phyloP scores from a whole-genome alignment of 768 basidiomycete species.

The Phallus indusiatus region DNA sequence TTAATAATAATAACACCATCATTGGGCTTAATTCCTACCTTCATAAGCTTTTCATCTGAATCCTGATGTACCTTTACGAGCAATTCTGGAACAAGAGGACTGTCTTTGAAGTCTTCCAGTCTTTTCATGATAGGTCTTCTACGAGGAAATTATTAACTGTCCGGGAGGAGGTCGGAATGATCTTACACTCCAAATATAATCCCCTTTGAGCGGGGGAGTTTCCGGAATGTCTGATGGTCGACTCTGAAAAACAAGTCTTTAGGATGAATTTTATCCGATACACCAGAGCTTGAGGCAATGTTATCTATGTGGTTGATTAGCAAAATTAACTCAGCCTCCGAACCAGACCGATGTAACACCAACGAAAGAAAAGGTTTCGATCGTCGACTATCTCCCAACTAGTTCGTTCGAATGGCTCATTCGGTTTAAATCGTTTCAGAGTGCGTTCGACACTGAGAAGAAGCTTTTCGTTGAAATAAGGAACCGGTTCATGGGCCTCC shows the following conservation, averaged over 20 bases:
- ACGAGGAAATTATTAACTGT: neutral
- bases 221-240: slow-evolving; percentile 29
- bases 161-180: too few relatives aligned
- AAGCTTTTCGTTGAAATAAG: slow-evolving; percentile 28
- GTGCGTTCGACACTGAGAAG: slow-evolving; percentile 27
- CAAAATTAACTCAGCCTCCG: neutral
- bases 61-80: slow-evolving; percentile 24
- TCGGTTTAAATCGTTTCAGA: slow-evolving; percentile 24
- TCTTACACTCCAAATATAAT: slow-evolving; percentile 27
- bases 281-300: slow-evolving; percentile 11
- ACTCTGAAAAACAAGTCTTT: slow-evolving; percentile 25
- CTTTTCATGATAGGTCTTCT: slow-evolving; percentile 24
- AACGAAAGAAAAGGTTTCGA: slow-evolving; percentile 20
- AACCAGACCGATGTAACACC: slow-evolving; percentile 4
- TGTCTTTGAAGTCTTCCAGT: slow-evolving; percentile 24
- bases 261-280: slow-evolving; percentile 17
- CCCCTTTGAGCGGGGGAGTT: slow-evolving; percentile 22
- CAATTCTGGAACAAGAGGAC: slow-evolving; percentile 24
- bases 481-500: slow-evolving; percentile 21
- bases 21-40: slow-evolving; percentile 12
- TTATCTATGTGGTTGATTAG: slow-evolving; percentile 15
- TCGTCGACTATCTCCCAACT: slow-evolving; percentile 28
- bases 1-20: neutral
- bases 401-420: slow-evolving; percentile 27
- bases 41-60: slow-evolving; percentile 18